Percentiles rank a stretch among this genome's conserved stretches.
These are phyloP conservation scores for Prototheca wickerhamii DNA, from an alignment of 163 green algal genomes.

Conservation along the genomic window DNA sequence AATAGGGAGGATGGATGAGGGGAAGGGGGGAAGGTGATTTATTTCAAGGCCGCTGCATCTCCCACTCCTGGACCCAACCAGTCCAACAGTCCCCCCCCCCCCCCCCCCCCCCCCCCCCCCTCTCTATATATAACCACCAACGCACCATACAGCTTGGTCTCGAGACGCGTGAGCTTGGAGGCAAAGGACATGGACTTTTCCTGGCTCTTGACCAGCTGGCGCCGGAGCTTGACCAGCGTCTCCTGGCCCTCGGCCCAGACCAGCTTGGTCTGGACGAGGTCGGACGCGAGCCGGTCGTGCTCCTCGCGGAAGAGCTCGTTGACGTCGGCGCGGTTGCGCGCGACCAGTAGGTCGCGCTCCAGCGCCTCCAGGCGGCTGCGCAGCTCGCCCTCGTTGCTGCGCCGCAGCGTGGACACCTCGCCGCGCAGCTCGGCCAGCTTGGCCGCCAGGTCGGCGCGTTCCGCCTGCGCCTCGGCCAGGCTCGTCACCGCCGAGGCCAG, in stretches of 20 bases:
- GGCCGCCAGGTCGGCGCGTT: constrained; percentile 9
- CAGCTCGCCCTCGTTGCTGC: constrained; percentile 22
- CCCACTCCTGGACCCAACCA: too few relatives aligned
- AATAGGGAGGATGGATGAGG: too few relatives aligned
- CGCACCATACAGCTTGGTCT: constrained; percentile 32
- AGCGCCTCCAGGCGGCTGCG: constrained; percentile 13
- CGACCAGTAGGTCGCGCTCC: constrained; percentile 21
- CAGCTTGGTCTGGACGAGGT: constrained; percentile 32
- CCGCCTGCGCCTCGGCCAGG: constrained; percentile 22
- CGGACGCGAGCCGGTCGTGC: constrained; percentile 28
- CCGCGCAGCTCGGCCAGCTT: constrained; percentile 18
- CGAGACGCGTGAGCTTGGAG: constrained; percentile 21
- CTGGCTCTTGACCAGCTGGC: constrained; percentile 24
- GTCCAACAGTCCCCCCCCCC: too few relatives aligned
- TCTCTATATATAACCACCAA: too few relatives aligned
- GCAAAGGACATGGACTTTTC: constrained; percentile 27
- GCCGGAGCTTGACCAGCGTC: constrained; percentile 24
- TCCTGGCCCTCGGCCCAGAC: constrained; percentile 29
- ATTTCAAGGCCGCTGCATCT: too few relatives aligned
- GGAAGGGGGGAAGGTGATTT: too few relatives aligned
- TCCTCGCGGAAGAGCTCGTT: constrained; percentile 31
- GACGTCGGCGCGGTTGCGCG: constrained; percentile 24
- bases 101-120: too few relatives aligned
- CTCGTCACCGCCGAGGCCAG: constrained; percentile 17
- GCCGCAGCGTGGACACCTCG: constrained; percentile 12